Percentiles rank a stretch among this genome's conserved stretches.
phyloP scores from a whole-genome alignment of 371 early-diverging fungal genomes.

The Mortierella sp. region DNA sequence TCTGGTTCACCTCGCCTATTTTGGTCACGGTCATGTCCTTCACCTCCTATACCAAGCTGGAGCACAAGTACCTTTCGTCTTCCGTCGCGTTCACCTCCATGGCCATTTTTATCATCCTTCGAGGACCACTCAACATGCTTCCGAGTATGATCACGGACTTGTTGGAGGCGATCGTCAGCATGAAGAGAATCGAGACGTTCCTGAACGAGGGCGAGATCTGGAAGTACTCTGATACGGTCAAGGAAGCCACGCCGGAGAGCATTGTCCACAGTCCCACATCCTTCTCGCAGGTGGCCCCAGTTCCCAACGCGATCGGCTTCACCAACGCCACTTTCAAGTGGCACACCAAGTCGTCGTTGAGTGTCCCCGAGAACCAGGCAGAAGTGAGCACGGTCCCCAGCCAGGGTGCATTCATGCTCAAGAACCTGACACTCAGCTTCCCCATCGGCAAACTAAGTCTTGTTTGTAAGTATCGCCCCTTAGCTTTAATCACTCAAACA shows the following conservation, averaged over 20 bases:
- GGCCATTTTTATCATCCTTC: constrained; percentile 65
- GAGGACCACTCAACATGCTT: constrained; percentile 65
- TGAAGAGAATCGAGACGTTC: constrained; percentile 65
- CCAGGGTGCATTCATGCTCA: constrained; percentile 38
- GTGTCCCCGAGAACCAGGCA: neutral
- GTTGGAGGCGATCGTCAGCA: constrained; percentile 64
- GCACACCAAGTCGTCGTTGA: constrained; percentile 38
- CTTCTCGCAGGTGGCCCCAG: neutral
- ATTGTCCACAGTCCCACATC: constrained; percentile 7
- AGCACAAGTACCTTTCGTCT: constrained; percentile 67
- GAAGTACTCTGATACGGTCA: constrained; percentile 15
- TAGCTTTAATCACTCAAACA: too few relatives aligned
- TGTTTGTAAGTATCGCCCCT: constrained; percentile 48
- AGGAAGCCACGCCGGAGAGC: neutral
- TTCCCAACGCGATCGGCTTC: constrained; percentile 59
- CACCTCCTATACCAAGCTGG: constrained; percentile 66
- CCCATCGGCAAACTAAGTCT: constrained; percentile 50
- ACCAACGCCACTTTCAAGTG: constrained; percentile 64
- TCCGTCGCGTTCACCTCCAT: constrained; percentile 73
- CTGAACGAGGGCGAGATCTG: constrained; percentile 63
- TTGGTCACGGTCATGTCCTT: constrained; percentile 68
- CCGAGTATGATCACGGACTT: constrained; percentile 66
- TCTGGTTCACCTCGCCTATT: constrained; percentile 65
- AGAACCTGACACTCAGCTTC: constrained; percentile 34
- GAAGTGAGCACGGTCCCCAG: neutral